Base-by-base conservation (phyloP, 2,329 filamentous ascomycete genomes). In the Tricladium varicosporioides region DNA sequence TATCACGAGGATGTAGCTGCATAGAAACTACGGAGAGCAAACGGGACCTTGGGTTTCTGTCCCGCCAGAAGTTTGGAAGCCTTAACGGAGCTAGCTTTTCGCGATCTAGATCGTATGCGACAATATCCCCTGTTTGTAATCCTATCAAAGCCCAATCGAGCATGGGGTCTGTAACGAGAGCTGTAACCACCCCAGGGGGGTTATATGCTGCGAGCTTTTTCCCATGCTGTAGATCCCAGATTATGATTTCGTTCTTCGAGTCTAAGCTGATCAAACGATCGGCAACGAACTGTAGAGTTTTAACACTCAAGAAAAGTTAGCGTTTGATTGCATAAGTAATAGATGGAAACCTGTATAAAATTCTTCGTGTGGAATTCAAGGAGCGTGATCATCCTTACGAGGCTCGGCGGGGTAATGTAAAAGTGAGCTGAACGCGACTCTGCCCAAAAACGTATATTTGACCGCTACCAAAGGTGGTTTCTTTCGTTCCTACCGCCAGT, bases 71-170 rank as follows among this genome's bases (percentile, higher is more conserved):
- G 70, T 96, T 96, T 11, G 91, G 88, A 52, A 99, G 84, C 56
- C 84, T 85, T 72, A 97, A 92, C 0, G 86, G 84, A 13, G 91
- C 85, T 58, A 94, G 75, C 31, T 80, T 79, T 69, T 91, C 86
- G 58, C 92, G 83, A 69, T 97, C 94, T 55, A 99, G 79, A 71
- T 99, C 94, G 70, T 93, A 99, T n/a, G 91, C 91, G 58, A 93
- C 80, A 10, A 97, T 80, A 57, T 97, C 92, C 59, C 93, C 92
- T 68, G 82, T 89, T 62, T 89, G 85, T 60, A 92, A 76, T 11
- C 92, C 94, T 46, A 97, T 77, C 60, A 99, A 88, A 40, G 88
- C 91, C 85, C 95, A 99, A 72, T 99, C 94, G 59, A 99, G 79
- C 75, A 91, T 90, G 0, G 93, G 91, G 70, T 99, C 94, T 7